Conservation (phyloP, 345 rosid genomes). For the Arabidopsis thaliana region DNA sequence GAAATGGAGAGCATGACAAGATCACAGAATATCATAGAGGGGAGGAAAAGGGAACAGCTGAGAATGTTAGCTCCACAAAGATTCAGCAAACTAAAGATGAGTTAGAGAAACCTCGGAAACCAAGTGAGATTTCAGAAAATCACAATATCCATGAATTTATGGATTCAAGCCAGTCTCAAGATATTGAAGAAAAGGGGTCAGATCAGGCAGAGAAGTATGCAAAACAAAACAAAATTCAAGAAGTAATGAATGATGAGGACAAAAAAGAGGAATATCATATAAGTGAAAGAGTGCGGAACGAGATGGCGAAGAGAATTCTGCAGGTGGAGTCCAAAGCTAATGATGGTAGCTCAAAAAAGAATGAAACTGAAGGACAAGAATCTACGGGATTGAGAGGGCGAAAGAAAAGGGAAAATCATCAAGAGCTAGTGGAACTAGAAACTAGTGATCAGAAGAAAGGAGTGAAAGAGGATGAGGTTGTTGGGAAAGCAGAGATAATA, state of each 20-base stretch:
- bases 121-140: not conserved
- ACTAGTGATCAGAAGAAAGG: too few relatives aligned
- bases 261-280: not conserved
- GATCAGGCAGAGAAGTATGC: not conserved
- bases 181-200: conserved; percentile 12
- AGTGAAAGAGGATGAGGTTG: not conserved
- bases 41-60: conserved; percentile 3
- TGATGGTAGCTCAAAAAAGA: conserved; percentile 1
- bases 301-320: not conserved
- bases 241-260: not conserved
- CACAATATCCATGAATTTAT: not conserved
- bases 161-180: conserved; percentile 15
- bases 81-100: not conserved
- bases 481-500: not conserved
- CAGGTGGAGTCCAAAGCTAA: conserved; percentile 15
- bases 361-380: not conserved
- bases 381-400: not conserved
- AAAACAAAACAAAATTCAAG: not conserved
- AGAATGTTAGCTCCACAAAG: conserved; percentile 6
- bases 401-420: not conserved
- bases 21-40: conserved; percentile 10
- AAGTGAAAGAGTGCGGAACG: not conserved
- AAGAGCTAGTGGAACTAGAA: too few relatives aligned
- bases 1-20: not conserved
- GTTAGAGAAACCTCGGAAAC: not conserved